Evolutionary conservation across 352 stramenopile species (phyloP).

Genomic region (Aphanomyces euteiches): DNA sequence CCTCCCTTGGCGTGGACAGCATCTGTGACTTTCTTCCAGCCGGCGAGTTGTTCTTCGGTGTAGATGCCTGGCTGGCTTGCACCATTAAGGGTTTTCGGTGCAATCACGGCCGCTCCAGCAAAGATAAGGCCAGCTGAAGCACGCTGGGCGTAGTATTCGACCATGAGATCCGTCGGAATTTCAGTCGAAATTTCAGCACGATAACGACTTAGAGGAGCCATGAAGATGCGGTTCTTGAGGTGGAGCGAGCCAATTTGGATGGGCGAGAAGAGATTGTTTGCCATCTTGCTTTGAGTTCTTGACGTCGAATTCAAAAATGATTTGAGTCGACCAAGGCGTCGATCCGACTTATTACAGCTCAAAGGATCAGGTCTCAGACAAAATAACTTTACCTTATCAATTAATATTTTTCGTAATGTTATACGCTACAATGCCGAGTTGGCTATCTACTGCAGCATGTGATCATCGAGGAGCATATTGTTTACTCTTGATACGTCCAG

Average conservation of each 20-base stretch:
- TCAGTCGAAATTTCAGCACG: slow-evolving; percentile 25
- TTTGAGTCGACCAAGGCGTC: too few species aligned
- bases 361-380: too few species aligned
- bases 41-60: slow-evolving; percentile 37
- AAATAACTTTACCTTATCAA: too few species aligned
- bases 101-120: slow-evolving; percentile 53
- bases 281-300: too few species aligned
- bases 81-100: slow-evolving; percentile 11
- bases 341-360: too few species aligned
- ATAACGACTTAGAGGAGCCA: slow-evolving; percentile 40
- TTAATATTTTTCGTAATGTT: too few species aligned
- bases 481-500: too few species aligned
- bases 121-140: slow-evolving; percentile 45
- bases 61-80: slow-evolving; percentile 40
- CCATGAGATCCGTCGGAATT: background rate
- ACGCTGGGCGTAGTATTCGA: slow-evolving; percentile 29
- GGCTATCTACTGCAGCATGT: too few species aligned
- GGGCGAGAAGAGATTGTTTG: slow-evolving; percentile 1
- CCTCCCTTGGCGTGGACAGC: slow-evolving; percentile 63
- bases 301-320: too few species aligned
- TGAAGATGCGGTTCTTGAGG: slow-evolving; percentile 40
- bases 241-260: background rate
- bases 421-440: too few species aligned
- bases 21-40: slow-evolving; percentile 50
- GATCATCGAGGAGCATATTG: too few species aligned